Conservation (phyloP, 768 basidiomycete species). For the Rhizopogon vesiculosus region DNA sequence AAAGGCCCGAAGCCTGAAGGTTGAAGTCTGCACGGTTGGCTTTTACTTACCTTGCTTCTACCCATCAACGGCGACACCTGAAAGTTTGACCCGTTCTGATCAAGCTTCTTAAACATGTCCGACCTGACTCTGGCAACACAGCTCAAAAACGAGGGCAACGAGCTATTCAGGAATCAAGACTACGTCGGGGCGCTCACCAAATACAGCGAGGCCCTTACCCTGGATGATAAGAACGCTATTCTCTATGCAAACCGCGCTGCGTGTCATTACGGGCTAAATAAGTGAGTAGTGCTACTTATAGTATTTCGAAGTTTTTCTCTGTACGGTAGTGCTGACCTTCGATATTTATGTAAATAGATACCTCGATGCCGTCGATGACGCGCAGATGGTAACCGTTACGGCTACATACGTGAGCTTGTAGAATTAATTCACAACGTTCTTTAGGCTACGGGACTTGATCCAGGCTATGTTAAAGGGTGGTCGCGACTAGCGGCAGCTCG, state of each 20-base stretch:
- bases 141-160: constrained; percentile 40
- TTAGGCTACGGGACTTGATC: constrained; percentile 35
- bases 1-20: background rate
- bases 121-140: background rate
- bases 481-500: constrained; percentile 32
- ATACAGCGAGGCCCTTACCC: constrained; percentile 38
- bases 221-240: constrained; percentile 34
- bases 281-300: constrained; percentile 13
- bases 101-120: background rate
- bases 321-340: background rate
- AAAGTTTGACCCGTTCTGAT: too few relatives aligned
- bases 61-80: too few relatives aligned
- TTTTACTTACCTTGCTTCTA: too few relatives aligned
- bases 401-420: too few relatives aligned
- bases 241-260: constrained; percentile 43
- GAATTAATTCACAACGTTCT: too few relatives aligned
- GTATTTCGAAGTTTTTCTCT: too few relatives aligned
- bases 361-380: background rate
- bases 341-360: background rate
- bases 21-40: too few relatives aligned
- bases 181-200: constrained; percentile 33
- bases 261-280: constrained; percentile 29
- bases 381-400: background rate
- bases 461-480: constrained; percentile 39
- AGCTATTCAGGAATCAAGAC: constrained; percentile 27